Percentiles rank a stretch among this genome's conserved stretches.
Conservation (phyloP, 306 rosid species). For the Quercus suber region DNA sequence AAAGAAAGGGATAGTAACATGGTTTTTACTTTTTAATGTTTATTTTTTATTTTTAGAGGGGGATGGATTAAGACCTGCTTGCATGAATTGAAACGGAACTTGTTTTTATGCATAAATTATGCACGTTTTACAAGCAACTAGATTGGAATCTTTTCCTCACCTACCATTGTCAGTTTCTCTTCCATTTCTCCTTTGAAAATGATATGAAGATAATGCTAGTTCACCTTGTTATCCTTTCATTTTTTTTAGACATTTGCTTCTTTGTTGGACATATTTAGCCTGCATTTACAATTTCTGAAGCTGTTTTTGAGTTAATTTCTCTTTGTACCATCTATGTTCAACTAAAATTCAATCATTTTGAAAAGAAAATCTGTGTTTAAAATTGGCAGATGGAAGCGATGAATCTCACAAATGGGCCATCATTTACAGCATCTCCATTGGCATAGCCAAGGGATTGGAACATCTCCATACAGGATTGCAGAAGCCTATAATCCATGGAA, state of each 20-base stretch:
- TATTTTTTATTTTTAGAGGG: neutral
- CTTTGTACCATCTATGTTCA: too few relatives aligned
- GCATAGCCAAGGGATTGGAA: constrained; percentile 75
- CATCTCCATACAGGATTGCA: constrained; percentile 70
- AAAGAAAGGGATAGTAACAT: neutral
- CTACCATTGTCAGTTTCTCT: constrained; percentile 3
- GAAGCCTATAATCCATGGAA: constrained; percentile 76
- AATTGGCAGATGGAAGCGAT: constrained; percentile 50
- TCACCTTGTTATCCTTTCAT: neutral
- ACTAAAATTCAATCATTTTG: neutral
- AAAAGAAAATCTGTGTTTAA: constrained; percentile 24
- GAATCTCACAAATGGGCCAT: constrained; percentile 71
- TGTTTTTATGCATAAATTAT: neutral
- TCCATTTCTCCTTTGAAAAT: neutral
- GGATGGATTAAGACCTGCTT: neutral
- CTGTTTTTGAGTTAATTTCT: too few relatives aligned
- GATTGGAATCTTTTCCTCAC: neutral
- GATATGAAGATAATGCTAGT: neutral
- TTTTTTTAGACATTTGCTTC: neutral
- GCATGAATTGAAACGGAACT: neutral
- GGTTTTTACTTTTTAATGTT: neutral
- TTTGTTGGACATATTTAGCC: neutral
- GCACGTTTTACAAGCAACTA: neutral
- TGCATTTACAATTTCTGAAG: neutral
- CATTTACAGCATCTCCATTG: constrained; percentile 55